Percentiles rank a stretch among this genome's conserved stretches.
phyloP scores from a whole-genome alignment of 805 yeast species.

The Wickerhamia fluorescens region DNA sequence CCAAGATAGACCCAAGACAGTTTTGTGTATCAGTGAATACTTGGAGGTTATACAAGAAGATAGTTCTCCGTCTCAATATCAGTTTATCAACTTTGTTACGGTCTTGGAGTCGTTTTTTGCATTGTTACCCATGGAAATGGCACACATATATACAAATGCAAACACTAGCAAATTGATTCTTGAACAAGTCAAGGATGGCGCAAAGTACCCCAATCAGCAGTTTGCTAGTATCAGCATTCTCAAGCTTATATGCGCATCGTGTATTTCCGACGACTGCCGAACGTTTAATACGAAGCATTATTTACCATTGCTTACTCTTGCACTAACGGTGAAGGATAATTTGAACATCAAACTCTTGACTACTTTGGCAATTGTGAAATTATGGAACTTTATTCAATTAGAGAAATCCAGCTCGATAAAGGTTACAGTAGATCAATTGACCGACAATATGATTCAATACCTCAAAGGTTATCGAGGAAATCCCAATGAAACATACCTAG shows the following conservation, averaged over 20 bases:
- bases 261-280: conserved; percentile 46
- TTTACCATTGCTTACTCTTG: conserved; percentile 31
- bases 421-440: conserved; percentile 6
- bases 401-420: conserved; percentile 8
- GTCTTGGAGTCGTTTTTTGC: conserved; percentile 21
- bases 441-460: conserved; percentile 6
- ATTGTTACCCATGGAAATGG: conserved; percentile 16
- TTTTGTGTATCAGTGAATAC: conserved; percentile 13
- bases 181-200: conserved; percentile 1
- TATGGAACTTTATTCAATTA: conserved; percentile 46
- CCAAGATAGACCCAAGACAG: conserved; percentile 8
- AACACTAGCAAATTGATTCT: conserved; percentile 11
- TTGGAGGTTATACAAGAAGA: conserved; percentile 15
- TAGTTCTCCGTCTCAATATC: conserved; percentile 2
- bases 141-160: conserved; percentile 15
- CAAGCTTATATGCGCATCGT: conserved; percentile 26
- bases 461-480: too few species aligned
- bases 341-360: conserved; percentile 30
- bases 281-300: conserved; percentile 40
- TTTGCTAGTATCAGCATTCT: conserved; percentile 7
- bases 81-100: conserved; percentile 16
- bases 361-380: conserved; percentile 44
- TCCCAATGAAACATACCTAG: conserved; percentile 7
- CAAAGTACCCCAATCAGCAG: conserved; percentile 4
- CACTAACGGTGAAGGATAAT: conserved; percentile 14